A percentile compares a stretch with the other conserved stretches of the same genome.
Evolutionary conservation across 768 basidiomycete species (phyloP).

Genomic region (Epithele typhae): DNA sequence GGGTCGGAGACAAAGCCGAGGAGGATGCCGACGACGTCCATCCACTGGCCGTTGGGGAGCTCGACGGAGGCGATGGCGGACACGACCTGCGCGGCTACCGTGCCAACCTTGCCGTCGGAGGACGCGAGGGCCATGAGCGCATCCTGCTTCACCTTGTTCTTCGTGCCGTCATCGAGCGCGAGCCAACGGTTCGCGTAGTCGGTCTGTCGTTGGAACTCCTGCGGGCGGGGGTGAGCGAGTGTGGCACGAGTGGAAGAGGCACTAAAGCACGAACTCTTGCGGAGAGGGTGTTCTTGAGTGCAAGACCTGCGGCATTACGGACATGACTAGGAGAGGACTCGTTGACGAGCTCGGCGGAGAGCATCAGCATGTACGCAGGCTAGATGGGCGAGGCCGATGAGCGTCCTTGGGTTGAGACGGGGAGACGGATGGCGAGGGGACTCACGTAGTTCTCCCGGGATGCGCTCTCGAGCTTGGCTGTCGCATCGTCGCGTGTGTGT

Average conservation of each 20-base stretch:
- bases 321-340: constrained; percentile 68
- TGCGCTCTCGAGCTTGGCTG: constrained; percentile 82
- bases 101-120: constrained; percentile 63
- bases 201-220: constrained; percentile 74
- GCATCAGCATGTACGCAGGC: constrained; percentile 92
- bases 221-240: constrained; percentile 18
- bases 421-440: constrained; percentile 15
- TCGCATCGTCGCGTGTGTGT: constrained; percentile 87
- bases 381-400: constrained; percentile 32
- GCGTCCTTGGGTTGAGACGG: constrained; percentile 6
- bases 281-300: constrained; percentile 91
- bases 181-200: constrained; percentile 83
- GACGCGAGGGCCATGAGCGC: constrained; percentile 81
- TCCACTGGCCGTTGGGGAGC: constrained; percentile 85
- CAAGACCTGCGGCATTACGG: constrained; percentile 93
- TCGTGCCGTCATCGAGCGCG: constrained; percentile 59
- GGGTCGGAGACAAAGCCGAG: constrained; percentile 82
- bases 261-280: constrained; percentile 66
- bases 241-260: constrained; percentile 18
- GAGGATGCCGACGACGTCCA: constrained; percentile 82
- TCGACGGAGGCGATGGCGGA: constrained; percentile 93
- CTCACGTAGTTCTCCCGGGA: constrained; percentile 87
- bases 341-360: constrained; percentile 79
- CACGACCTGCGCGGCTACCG: constrained; percentile 89
- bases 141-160: constrained; percentile 83